Evolutionary conservation across 1,284 basidiomycete species (phyloP), one percentile per base, ranked within the genome.

Genomic region (Psilocybe mexicana): DNA sequence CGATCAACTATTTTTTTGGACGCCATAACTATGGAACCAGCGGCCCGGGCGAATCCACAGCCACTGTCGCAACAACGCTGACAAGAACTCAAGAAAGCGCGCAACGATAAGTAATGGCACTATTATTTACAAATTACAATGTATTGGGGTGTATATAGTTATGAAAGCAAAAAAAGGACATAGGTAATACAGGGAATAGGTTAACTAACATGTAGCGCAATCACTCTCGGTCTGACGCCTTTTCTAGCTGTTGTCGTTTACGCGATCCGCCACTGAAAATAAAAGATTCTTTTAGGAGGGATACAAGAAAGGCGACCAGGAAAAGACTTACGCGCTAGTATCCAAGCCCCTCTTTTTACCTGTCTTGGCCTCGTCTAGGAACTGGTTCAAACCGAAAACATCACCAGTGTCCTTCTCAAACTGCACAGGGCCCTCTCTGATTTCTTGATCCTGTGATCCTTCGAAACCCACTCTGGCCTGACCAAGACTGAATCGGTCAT

Each of bases 381-480:
- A 99, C 72, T 97, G 89, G 73, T 97, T 93, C 65, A 99, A 84
- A 63, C 96, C 96, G 71, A 99, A 99, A n/a, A 98, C 95, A 80
- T 99, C 97, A 6, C 86, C 84, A 0, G 90, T 87, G 69, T 99
- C 97, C 79, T 98, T 98, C 79, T 99, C 97, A 69, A 99, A 99
- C 71, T 98, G 94, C 33, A 99, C 97, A n/a, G 97, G 97, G 0
- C 97, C 94, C 64, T 93, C 90, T 60, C 90, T 78, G 36, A 90
- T 79, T 69, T 93, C 92, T 70, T 93, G 91, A 40, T 93, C 89
- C 53, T 79, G 79, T 3, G 91, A 87, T 46, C 95, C 95, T 71
- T 96, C 92, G 69, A 99, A 99, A 10, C 94, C 94, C 67, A 90
- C 79, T 56, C 82, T 81, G 8, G 93, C 87, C 59, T 86, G 86